Conservation (phyloP, 2,329 filamentous ascomycete species). For the Colletotrichum endophyticum region DNA sequence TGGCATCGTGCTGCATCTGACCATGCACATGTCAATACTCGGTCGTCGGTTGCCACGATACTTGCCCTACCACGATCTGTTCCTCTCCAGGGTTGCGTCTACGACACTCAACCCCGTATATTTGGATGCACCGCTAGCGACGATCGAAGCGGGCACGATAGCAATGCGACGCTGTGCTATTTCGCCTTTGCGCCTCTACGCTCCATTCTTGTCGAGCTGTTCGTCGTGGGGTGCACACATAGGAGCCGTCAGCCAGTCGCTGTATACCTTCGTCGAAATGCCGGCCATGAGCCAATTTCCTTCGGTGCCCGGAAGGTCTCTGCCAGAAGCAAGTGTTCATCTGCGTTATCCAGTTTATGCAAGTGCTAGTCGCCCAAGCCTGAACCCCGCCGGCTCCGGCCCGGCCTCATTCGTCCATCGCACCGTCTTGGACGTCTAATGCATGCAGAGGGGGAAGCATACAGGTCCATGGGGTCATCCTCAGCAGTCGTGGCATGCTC, state of each 20-base stretch:
- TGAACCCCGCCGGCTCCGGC: conserved; percentile 13
- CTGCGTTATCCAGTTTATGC: conserved; percentile 19
- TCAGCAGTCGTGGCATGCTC: conserved; percentile 39
- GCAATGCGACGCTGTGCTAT: neutral
- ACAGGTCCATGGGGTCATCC: conserved; percentile 18
- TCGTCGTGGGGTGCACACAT: neutral
- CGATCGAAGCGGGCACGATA: neutral
- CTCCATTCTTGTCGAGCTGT: neutral
- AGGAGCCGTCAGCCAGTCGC: neutral
- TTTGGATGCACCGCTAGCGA: neutral
- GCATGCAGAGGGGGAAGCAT: conserved; percentile 26
- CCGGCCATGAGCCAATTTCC: neutral
- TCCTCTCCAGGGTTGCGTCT: neutral
- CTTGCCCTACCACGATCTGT: neutral
- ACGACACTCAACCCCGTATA: neutral
- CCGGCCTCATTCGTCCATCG: conserved; percentile 18
- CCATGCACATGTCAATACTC: neutral
- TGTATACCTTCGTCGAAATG: neutral
- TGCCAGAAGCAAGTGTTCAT: neutral
- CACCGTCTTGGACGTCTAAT: conserved; percentile 22
- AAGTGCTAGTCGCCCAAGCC: conserved; percentile 1
- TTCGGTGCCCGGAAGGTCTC: neutral
- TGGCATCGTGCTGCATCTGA: neutral
- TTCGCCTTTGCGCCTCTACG: neutral
- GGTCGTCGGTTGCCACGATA: neutral